Conservation (phyloP, 139 green algal species). For the Chlorella sp. region DNA sequence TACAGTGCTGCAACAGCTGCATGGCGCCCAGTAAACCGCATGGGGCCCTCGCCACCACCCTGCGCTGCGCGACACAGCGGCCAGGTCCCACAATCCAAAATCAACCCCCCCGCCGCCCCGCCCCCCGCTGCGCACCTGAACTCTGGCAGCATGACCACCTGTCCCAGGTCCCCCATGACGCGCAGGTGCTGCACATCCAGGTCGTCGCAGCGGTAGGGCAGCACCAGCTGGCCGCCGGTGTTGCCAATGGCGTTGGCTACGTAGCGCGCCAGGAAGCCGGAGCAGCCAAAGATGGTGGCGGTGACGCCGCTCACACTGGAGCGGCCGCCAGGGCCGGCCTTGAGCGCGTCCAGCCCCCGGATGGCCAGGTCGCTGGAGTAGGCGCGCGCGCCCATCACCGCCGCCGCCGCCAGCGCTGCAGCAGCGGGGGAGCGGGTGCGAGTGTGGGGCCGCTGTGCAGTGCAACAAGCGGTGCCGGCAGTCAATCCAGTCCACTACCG, state of each 20-base stretch:
- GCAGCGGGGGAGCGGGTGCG: background rate
- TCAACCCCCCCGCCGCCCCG: background rate
- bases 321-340: conserved; percentile 63
- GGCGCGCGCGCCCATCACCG: background rate
- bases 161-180: conserved; percentile 96
- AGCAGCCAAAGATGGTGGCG: conserved; percentile 93
- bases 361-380: conserved; percentile 50
- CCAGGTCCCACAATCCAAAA: background rate
- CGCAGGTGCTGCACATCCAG: conserved; percentile 88
- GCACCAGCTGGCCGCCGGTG: conserved; percentile 80
- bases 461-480: background rate
- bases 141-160: conserved; percentile 47
- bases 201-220: conserved; percentile 89
- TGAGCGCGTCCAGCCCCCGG: conserved; percentile 38
- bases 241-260: conserved; percentile 86
- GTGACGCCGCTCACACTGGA: conserved; percentile 84
- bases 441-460: background rate
- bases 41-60: too few relatives aligned
- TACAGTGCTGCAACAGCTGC: too few relatives aligned
- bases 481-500: too few relatives aligned
- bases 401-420: conserved; percentile 9
- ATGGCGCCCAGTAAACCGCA: too few relatives aligned
- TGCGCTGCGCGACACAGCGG: background rate
- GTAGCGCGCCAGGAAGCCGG: conserved; percentile 96
- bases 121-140: conserved; percentile 10